These are phyloP conservation scores for Lachnellula subtilissima DNA, from an alignment of 2,329 filamentous ascomycete species.

Conservation along the genomic window DNA sequence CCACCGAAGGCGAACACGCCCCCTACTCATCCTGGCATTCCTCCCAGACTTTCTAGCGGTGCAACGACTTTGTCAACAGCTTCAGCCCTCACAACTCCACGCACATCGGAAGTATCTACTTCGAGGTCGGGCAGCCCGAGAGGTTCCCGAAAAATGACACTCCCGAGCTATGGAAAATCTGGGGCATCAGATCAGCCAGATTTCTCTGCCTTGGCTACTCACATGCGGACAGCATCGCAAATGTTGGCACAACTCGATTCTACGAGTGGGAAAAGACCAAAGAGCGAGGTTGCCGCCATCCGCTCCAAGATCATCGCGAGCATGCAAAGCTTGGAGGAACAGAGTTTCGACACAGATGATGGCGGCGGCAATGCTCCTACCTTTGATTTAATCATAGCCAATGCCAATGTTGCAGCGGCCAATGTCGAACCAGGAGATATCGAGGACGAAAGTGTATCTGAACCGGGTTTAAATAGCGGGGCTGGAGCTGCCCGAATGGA, in stretches of 20 bases:
- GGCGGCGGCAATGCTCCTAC: slow-evolving; percentile 56
- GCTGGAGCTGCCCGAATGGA: slow-evolving; percentile 82
- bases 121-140: slow-evolving; percentile 66
- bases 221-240: slow-evolving; percentile 82
- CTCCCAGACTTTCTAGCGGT: slow-evolving; percentile 57
- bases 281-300: slow-evolving; percentile 76
- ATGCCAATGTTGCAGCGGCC: slow-evolving; percentile 52
- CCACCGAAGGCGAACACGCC: slow-evolving; percentile 32
- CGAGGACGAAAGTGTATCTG: slow-evolving; percentile 46
- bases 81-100: slow-evolving; percentile 59
- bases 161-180: slow-evolving; percentile 47
- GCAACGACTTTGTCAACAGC: slow-evolving; percentile 55
- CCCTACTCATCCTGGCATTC: slow-evolving; percentile 32
- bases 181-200: slow-evolving; percentile 67
- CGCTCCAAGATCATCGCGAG: slow-evolving; percentile 83
- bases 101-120: slow-evolving; percentile 63
- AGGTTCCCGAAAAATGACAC: slow-evolving; percentile 54
- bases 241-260: slow-evolving; percentile 82
- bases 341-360: slow-evolving; percentile 75
- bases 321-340: slow-evolving; percentile 83
- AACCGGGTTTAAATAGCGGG: slow-evolving; percentile 52
- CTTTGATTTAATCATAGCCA: slow-evolving; percentile 78
- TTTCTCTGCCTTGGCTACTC: slow-evolving; percentile 75
- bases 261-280: slow-evolving; percentile 74
- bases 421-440: slow-evolving; percentile 47